Evolutionary conservation across 78 protist species (phyloP), one percentile per base, ranked within the genome.

Genomic region (Dictyostelium intermedium): DNA sequence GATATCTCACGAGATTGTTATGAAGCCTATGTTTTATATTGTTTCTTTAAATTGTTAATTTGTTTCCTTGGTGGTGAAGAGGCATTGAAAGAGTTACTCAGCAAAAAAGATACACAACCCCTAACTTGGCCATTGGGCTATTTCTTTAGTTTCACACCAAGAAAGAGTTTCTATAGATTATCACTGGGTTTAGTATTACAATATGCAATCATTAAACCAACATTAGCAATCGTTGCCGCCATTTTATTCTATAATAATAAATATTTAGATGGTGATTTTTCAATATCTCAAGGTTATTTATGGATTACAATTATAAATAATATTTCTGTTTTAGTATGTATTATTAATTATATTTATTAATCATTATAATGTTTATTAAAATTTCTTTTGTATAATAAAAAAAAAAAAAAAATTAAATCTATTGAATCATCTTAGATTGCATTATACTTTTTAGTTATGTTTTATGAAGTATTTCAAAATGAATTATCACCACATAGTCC

Each of bases 11-110:
- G 89, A 14, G 89, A 83, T 9, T 66, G 78, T 43, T 83, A 83
- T 41, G 89, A 83, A 41, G 61, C 63, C 10, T 83, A 83, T 69
- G 89, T 83, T 18, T 41, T 83, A 41, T 83, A 83, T 27, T 60
- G 61, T 83, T 83, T 83, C 39, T 83, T 83, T 30, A 83, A 83
- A 66, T 41, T 83, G 18, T 30, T 83, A 13, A 30, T 35, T 27
- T 37, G 77, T 25, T 83, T 35, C 32, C 41, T 83, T 18, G 89
- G 89, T 66, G 89, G 89, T 25, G 89, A 66, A 41, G 89, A 83
- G 9, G 89, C 89, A 41, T 35, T 83, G 1, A 11, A 66, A 25
- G 77, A 72, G 13, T 43, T 66, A 11, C 18, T 66, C 10, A 10
- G 5, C 9, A 60, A 23, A 41, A 83, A 83, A 9, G 60, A 32